Conservation (phyloP, 1,139 yeast genomes). For the Meyerozyma sp. region DNA sequence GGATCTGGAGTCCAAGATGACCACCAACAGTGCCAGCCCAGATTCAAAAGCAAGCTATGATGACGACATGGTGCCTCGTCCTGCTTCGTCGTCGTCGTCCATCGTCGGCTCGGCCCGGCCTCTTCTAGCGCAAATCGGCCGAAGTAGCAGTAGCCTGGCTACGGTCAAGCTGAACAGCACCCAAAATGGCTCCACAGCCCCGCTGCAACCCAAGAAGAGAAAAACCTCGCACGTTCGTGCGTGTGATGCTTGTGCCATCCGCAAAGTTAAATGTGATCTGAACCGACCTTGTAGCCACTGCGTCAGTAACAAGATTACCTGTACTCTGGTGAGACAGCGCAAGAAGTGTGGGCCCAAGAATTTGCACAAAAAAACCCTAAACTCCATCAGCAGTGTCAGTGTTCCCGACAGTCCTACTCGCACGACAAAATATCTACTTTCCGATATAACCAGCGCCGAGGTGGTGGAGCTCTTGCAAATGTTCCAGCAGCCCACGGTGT, state of each 20-base stretch:
- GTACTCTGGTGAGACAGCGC: constrained; percentile 34
- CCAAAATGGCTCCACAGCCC: neutral
- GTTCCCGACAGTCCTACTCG: neutral
- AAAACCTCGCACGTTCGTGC: constrained; percentile 13
- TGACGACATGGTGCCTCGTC: neutral
- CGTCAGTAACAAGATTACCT: constrained; percentile 27
- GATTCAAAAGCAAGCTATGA: neutral
- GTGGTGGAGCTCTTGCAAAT: neutral
- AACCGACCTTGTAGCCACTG: constrained; percentile 38
- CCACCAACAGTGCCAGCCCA: neutral
- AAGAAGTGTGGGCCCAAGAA: constrained; percentile 43
- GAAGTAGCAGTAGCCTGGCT: neutral
- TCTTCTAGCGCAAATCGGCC: neutral
- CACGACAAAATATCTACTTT: neutral
- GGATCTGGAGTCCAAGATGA: neutral
- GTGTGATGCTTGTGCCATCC: constrained; percentile 42
- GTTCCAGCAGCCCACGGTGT: neutral
- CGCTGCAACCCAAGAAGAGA: neutral
- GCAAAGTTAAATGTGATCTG: constrained; percentile 39
- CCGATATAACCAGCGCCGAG: neutral
- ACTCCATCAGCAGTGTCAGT: constrained; percentile 18
- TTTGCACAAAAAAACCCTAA: constrained; percentile 32
- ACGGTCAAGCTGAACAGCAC: neutral
- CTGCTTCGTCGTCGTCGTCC: neutral
- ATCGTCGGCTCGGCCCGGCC: neutral